Conservation (phyloP, 495 filamentous ascomycete species). For the Penicillium goetzii region DNA sequence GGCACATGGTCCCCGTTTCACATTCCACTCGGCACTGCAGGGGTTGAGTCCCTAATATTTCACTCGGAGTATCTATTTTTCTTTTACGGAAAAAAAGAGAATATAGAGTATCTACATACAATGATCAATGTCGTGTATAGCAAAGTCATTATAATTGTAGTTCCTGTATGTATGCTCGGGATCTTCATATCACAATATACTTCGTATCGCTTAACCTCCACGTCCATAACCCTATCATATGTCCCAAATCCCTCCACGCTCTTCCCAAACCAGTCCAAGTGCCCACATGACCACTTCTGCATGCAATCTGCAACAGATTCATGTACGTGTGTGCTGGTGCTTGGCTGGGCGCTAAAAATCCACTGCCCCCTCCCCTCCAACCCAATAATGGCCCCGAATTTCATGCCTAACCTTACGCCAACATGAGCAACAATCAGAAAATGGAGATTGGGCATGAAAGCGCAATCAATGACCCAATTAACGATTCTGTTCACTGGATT, state of each 20-base stretch:
- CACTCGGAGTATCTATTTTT: no score
- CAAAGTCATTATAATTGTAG: no score
- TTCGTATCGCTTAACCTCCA: not conserved
- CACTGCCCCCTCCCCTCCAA: constrained; percentile 10
- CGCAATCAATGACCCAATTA: not conserved
- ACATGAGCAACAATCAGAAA: not conserved
- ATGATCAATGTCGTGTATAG: no score
- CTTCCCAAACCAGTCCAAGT: constrained; percentile 17
- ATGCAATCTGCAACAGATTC: constrained; percentile 43
- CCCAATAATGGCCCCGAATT: constrained; percentile 12
- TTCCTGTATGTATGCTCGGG: no score
- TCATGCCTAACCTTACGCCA: constrained; percentile 22
- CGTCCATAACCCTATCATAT: not conserved
- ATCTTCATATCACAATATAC: not conserved
- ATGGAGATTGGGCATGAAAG: constrained; percentile 25
- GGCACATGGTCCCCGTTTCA: constrained; percentile 2
- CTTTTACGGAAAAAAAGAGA: no score
- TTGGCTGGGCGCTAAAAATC: constrained; percentile 27
- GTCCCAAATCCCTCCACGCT: not conserved
- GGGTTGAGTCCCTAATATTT: not conserved
- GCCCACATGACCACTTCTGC: constrained; percentile 49
- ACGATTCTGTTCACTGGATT: not conserved
- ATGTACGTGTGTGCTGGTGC: constrained; percentile 28
- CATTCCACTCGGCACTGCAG: constrained; percentile 15
- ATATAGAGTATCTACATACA: no score